These are phyloP conservation scores for Chenopodium suecicum DNA, from an alignment of 148 eudicot genomes.

Conservation along the genomic window DNA sequence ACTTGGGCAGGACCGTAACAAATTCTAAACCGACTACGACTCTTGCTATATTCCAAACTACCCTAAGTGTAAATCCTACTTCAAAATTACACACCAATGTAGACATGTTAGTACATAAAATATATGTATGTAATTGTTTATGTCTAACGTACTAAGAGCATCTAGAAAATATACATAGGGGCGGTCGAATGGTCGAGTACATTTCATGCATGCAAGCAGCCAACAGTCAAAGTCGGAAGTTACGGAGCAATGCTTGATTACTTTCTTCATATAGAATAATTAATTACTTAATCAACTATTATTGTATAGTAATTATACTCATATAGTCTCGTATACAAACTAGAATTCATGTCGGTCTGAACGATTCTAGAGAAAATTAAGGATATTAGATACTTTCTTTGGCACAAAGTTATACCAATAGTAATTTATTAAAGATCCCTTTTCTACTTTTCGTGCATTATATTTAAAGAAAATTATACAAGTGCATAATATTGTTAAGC, in stretches of 20 bases:
- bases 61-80: not conserved
- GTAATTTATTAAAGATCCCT: slow-evolving; percentile 21
- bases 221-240: slow-evolving; percentile 32
- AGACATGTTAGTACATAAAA: not conserved
- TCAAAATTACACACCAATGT: too few species aligned
- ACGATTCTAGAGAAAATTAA: slow-evolving; percentile 19
- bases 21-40: not conserved
- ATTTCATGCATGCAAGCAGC: slow-evolving; percentile 17
- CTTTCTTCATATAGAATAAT: not conserved
- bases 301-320: not conserved
- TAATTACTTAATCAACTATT: not conserved
- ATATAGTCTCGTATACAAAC: not conserved
- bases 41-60: not conserved
- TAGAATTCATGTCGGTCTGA: slow-evolving; percentile 16
- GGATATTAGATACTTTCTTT: slow-evolving; percentile 25
- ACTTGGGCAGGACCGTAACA: not conserved
- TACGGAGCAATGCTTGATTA: slow-evolving; percentile 14
- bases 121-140: not conserved
- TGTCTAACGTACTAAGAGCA: not conserved
- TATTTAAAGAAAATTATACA: not conserved
- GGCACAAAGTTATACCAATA: slow-evolving; percentile 22
- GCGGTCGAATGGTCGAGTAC: slow-evolving; percentile 22
- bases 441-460: not conserved
- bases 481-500: not conserved
- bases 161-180: slow-evolving; percentile 7